Conservation (phyloP, 2,329 filamentous ascomycete species). For the Mollisia scopiformis region DNA sequence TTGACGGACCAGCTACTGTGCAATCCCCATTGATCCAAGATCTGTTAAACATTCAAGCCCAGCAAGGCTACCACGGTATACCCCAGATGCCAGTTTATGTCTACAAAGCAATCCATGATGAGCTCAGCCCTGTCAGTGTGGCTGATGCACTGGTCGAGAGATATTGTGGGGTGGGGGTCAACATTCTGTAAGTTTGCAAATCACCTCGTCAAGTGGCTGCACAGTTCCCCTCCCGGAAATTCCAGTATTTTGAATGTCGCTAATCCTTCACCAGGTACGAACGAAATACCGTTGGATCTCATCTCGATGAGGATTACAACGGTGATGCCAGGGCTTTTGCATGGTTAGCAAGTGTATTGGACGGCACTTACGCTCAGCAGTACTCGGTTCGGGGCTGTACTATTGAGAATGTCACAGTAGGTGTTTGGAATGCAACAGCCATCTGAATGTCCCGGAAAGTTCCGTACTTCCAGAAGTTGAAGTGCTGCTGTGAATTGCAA, state of each 20-base stretch:
- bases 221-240: too few species aligned
- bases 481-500: too few species aligned
- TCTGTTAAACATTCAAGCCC: background rate
- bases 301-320: conserved; percentile 42
- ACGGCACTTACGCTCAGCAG: background rate
- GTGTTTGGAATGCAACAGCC: background rate
- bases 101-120: conserved; percentile 2
- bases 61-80: background rate
- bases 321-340: conserved; percentile 38
- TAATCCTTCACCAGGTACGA: too few species aligned
- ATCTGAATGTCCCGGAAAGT: too few species aligned
- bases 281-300: conserved; percentile 46
- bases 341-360: conserved; percentile 27
- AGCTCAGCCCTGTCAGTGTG: conserved; percentile 6
- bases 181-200: too few species aligned
- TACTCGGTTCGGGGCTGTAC: background rate
- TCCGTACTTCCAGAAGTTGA: too few species aligned
- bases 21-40: background rate
- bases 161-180: background rate
- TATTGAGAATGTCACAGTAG: background rate
- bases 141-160: background rate
- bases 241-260: too few species aligned
- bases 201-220: too few species aligned
- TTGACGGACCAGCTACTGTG: background rate
- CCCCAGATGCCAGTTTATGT: conserved; percentile 6